Evolutionary conservation across 1,139 yeast species (phyloP), one percentile per base, ranked within the genome.

Genomic region (Geotrichum candidum): DNA sequence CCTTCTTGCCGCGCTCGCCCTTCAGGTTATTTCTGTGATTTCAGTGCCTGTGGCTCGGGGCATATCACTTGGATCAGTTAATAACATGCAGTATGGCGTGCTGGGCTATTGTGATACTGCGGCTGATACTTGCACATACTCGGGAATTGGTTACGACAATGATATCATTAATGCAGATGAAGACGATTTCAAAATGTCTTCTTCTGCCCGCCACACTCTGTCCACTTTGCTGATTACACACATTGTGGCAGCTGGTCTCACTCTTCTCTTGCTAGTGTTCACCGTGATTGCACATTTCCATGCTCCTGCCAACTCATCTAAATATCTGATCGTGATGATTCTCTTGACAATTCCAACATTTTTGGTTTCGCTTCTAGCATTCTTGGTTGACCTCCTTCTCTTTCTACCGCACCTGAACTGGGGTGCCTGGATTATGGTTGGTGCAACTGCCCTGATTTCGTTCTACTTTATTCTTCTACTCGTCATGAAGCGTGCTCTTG

Each of bases 221-320:
- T 86, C 95, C 2, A 84, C 85, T 66, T 79, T 90, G 56, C 79
- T 94, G 61, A 83, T 92, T 54, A 84, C 90, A 23, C 91, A 88
- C 66, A 96, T 96, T 0, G 84, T 92, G 45, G 90, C 96, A 3
- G 84, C 90, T 18, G 96, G 92, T 0, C 78, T 90, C 71, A 84
- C 89, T n/a, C 78, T 86, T 59, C 67, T 88, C 10, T 73, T 85
- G 64, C 68, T 79, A 45, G 46, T 76, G 7, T 69, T 74, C 58
- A 70, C 81, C 0, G 58, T 79, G 4, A 56, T 79, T 35, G 72
- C 82, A 11, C 80, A 79, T 62, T 70, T 75, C 69, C 74, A 73
- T 50, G 74, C 76, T 0, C 78, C 80, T 2, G 69, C 75, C 2
- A 59, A 68, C 35, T 74, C 77, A 25, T 70, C 77, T n/a, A 63